Evolutionary conservation across 2,329 filamentous ascomycete genomes (phyloP), one percentile per base, ranked within the genome.

Genomic region (Metarhizium sp.): DNA sequence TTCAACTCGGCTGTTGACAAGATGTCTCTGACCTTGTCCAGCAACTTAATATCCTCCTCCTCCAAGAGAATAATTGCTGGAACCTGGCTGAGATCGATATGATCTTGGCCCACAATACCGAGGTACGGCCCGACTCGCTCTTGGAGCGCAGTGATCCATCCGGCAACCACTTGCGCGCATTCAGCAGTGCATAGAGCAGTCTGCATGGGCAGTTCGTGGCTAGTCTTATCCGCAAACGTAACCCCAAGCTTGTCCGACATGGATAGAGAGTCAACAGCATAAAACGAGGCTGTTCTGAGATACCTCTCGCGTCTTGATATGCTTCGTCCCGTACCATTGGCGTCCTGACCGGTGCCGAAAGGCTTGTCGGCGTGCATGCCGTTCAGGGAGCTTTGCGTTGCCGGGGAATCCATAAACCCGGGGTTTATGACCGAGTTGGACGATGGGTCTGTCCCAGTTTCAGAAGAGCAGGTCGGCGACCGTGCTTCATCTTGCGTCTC

Each of bases 71-170:
- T 90, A 55, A 95, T 87, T 2, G 86, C 90, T 2, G 91, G 90
- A 7, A 95, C 88, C 61, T 92, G 86, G 0, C 78, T 77, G 52
- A 90, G 79, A 63, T 96, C 90, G 38, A 94, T 82, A 0, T 87
- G 80, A 59, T 95, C 88, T 57, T 87, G 86, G 13, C 92, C 92
- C 2, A 97, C 79, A 6, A 96, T 84, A 4, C 92, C 92, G 6
- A 97, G 71, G 64, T 94, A 95, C 4, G 85, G 84, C 0, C 92
- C 92, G n/a, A 96, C 88, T 8, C 94, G 87, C 65, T 96, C 92
- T 69, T 99, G 94, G 3, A 97, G 82, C 1, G 91, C 94, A 5
- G 89, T 88, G 45, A 94, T 82, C 92, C 92, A 99, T 71, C 97
- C 92, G 0, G 90, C 90, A 36, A 99, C 80, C 1, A 97, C 90